Conservation (phyloP, 371 early-diverging fungal genomes). For the Mucor velutinosus region DNA sequence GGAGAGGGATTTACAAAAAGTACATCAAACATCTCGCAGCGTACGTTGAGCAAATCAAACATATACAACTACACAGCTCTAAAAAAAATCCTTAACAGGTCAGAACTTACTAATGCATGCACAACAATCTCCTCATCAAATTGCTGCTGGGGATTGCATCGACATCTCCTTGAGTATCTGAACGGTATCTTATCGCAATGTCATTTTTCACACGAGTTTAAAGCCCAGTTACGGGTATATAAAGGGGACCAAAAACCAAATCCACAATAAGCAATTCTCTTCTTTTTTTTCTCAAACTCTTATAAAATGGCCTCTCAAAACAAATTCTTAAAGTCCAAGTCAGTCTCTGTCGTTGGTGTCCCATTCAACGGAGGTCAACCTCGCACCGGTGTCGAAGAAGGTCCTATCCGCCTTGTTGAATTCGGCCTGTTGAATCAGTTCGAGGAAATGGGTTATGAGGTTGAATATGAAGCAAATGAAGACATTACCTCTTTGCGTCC, state of each 20-base stretch:
- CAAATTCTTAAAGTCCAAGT: constrained; percentile 31
- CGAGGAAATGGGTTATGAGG: constrained; percentile 77
- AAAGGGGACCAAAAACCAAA: neutral
- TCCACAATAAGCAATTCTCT: constrained; percentile 6
- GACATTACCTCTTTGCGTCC: constrained; percentile 63
- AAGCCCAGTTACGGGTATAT: neutral
- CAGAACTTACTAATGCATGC: too few relatives aligned
- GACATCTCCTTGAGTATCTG: neutral
- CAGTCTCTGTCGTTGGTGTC: constrained; percentile 48
- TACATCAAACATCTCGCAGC: too few relatives aligned
- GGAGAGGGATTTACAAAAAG: neutral
- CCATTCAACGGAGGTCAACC: constrained; percentile 86
- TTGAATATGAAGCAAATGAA: constrained; percentile 73
- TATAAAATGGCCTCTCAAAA: constrained; percentile 8
- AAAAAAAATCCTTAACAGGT: too few relatives aligned
- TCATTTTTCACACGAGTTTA: constrained; percentile 1
- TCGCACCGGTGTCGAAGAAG: constrained; percentile 90
- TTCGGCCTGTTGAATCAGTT: constrained; percentile 86
- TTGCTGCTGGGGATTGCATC: too few relatives aligned
- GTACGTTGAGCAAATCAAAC: too few relatives aligned
- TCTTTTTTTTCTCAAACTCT: neutral
- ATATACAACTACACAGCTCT: too few relatives aligned
- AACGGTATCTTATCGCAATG: neutral
- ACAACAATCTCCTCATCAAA: too few relatives aligned
- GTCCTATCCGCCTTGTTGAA: constrained; percentile 82